Evolutionary conservation across 139 green algal genomes (phyloP).

Genomic region (Edaphochlamys debaryana): DNA sequence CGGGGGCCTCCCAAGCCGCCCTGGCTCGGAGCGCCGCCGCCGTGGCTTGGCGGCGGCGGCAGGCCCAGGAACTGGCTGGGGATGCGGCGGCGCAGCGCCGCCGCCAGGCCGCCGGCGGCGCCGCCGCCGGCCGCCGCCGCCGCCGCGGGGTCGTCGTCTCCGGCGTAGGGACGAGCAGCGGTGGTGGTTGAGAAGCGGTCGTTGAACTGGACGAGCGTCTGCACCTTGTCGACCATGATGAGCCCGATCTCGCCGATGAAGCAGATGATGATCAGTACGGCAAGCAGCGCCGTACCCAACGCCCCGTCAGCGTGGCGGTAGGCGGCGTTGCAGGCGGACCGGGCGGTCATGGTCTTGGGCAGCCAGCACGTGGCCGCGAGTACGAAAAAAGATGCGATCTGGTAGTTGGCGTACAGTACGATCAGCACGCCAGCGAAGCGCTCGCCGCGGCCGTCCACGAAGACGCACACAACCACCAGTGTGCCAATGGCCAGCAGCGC

Average conservation of each 20-base stretch:
- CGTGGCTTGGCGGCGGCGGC: not conserved
- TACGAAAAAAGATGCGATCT: conserved; percentile 7
- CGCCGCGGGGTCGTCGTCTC: not conserved
- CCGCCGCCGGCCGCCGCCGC: not conserved
- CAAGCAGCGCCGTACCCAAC: not conserved
- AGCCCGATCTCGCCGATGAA: conserved; percentile 40
- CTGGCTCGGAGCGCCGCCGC: no score
- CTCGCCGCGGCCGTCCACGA: not conserved
- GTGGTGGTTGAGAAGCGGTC: conserved; percentile 3
- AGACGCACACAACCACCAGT: conserved; percentile 17
- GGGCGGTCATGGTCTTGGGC: conserved; percentile 25
- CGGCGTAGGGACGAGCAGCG: not conserved
- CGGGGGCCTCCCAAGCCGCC: no score
- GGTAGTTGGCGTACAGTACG: conserved; percentile 40
- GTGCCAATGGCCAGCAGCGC: not conserved
- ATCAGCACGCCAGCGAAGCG: conserved; percentile 25
- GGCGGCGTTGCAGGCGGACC: conserved; percentile 1
- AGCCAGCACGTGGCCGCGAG: not conserved
- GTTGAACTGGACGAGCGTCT: conserved; percentile 39
- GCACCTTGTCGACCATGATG: conserved; percentile 34
- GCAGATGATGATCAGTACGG: conserved; percentile 26
- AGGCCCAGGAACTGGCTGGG: not conserved
- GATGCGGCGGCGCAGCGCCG: conserved; percentile 1
- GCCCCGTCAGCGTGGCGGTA: not conserved
- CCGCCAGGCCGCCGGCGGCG: not conserved